These are phyloP conservation scores for Diutina catenulata DNA, from an alignment of 1,139 yeast species.

Conservation along the genomic window DNA sequence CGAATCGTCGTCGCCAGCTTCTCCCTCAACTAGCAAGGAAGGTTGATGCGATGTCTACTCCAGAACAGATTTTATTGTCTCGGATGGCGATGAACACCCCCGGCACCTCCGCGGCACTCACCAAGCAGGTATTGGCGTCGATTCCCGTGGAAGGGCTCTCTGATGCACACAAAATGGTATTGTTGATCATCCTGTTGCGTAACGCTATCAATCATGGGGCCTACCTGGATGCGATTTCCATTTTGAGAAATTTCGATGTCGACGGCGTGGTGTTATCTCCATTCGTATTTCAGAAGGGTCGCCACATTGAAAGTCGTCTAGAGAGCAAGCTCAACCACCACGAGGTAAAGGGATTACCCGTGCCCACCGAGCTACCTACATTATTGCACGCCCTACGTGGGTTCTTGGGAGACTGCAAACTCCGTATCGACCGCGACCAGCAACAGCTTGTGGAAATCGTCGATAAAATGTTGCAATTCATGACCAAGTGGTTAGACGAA, in stretches of 20 bases:
- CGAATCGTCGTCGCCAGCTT: background rate
- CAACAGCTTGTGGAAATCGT: background rate
- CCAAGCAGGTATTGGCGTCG: too few relatives aligned
- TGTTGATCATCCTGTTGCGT: background rate
- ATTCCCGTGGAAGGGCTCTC: too few relatives aligned
- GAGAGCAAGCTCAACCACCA: background rate
- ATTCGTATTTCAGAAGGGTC: background rate
- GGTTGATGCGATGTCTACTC: background rate
- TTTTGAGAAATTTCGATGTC: background rate
- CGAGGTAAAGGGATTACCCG: background rate
- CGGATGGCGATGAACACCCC: conserved; percentile 2
- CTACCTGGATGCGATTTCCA: background rate
- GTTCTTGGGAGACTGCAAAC: background rate
- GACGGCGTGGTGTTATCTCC: background rate
- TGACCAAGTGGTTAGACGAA: conserved; percentile 1
- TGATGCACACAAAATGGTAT: conserved; percentile 1
- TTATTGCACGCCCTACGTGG: background rate
- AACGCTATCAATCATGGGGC: background rate
- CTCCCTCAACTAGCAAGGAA: background rate
- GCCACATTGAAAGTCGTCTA: background rate
- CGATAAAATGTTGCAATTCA: conserved; percentile 3
- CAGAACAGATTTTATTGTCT: background rate
- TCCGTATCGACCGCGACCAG: background rate
- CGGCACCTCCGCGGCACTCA: too few relatives aligned
- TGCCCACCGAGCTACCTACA: background rate